phyloP scores from a whole-genome alignment of 306 rosid species.

The Medicago lupulina region DNA sequence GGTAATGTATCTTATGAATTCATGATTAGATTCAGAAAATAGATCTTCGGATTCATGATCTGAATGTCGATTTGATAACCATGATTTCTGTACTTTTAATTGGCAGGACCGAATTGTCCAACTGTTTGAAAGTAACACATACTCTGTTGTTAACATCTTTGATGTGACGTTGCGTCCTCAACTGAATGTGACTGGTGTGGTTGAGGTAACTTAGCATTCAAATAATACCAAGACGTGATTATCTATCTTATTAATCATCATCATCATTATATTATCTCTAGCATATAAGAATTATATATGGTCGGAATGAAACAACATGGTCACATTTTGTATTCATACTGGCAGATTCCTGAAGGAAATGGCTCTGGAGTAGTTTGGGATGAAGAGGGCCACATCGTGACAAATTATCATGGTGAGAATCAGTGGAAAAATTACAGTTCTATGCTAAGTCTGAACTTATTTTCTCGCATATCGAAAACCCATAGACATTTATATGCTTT shows the following conservation, averaged over 20 bases:
- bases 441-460: not conserved
- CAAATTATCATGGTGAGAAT: slow-evolving; percentile 92
- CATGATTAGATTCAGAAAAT: not conserved
- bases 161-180: slow-evolving; percentile 94
- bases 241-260: slow-evolving; percentile 27
- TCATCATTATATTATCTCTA: slow-evolving; percentile 30
- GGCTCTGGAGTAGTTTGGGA: slow-evolving; percentile 99
- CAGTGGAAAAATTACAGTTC: slow-evolving; percentile 15
- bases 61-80: not conserved
- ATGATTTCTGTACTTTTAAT: slow-evolving; percentile 25
- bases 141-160: slow-evolving; percentile 92
- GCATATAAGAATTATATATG: slow-evolving; percentile 21
- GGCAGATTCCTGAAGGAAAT: slow-evolving; percentile 97
- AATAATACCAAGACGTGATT: slow-evolving; percentile 12
- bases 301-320: slow-evolving; percentile 15
- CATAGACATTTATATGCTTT: not conserved
- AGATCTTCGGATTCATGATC: not conserved
- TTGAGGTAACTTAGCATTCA: slow-evolving; percentile 68
- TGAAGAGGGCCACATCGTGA: slow-evolving; percentile 86
- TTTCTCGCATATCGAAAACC: slow-evolving; percentile 14
- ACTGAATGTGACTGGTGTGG: slow-evolving; percentile 87
- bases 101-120: slow-evolving; percentile 85
- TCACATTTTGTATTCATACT: slow-evolving; percentile 27
- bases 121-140: slow-evolving; percentile 86
- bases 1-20: not conserved